phyloP scores from a whole-genome alignment of 257 asterid species.

The Fraxinus cuspidata region DNA sequence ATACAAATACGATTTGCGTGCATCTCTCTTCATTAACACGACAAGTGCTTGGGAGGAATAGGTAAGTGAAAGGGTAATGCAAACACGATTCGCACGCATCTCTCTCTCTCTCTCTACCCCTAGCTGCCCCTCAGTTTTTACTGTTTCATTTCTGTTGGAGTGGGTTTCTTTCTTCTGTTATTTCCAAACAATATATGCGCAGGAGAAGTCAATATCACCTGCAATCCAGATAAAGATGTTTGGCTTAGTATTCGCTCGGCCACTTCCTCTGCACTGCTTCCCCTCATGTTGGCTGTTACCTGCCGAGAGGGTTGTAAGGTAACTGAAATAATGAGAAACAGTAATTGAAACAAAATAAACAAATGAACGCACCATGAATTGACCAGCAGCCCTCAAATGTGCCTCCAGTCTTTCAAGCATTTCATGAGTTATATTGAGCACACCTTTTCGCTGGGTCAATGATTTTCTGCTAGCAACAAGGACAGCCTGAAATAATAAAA shows the following conservation, averaged over 20 bases:
- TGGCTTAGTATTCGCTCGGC: conserved; percentile 83
- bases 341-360: background rate
- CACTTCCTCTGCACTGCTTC: conserved; percentile 91
- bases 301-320: conserved; percentile 32
- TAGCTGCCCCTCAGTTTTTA: background rate
- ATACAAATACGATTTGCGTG: background rate
- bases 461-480: conserved; percentile 92
- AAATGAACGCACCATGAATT: conserved; percentile 71
- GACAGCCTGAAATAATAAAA: conserved; percentile 64
- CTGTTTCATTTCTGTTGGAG: background rate
- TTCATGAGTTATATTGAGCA: conserved; percentile 83
- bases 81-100: background rate
- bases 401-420: conserved; percentile 98
- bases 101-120: background rate
- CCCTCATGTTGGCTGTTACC: conserved; percentile 98
- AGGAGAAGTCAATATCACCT: conserved; percentile 48
- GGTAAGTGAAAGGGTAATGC: background rate
- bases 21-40: background rate
- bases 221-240: conserved; percentile 84
- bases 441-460: conserved; percentile 71
- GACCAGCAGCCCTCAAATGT: conserved; percentile 79
- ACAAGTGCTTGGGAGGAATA: background rate
- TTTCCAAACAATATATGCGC: conserved; percentile 10
- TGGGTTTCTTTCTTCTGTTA: background rate
- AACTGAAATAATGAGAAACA: conserved; percentile 19